Evolutionary conservation across 2,329 filamentous ascomycete genomes (phyloP).

Genomic region (Mycosphaerella arachidis): DNA sequence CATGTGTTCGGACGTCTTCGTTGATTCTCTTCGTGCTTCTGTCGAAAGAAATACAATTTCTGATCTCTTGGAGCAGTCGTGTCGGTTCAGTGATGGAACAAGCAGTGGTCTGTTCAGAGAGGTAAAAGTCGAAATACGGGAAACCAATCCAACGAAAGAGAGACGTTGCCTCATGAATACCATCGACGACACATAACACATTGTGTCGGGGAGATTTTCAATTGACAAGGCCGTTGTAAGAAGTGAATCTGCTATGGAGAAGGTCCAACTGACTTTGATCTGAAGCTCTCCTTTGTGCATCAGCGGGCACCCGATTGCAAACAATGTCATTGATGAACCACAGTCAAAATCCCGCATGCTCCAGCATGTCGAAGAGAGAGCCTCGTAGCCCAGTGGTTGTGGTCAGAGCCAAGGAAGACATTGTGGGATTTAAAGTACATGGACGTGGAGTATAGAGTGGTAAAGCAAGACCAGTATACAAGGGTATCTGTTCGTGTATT

Average conservation of each 20-base stretch:
- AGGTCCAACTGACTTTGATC: neutral
- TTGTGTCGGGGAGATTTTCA: neutral
- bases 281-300: neutral
- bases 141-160: neutral
- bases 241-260: neutral
- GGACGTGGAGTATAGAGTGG: too few species aligned
- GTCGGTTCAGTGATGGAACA: neutral
- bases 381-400: too few species aligned
- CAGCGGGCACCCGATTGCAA: neutral
- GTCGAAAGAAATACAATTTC: neutral
- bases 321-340: neutral
- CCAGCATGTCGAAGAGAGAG: too few species aligned
- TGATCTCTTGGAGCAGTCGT: neutral
- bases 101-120: neutral
- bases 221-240: slow-evolving; percentile 3
- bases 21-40: neutral
- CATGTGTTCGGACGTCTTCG: neutral
- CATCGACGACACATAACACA: neutral
- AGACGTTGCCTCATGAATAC: neutral
- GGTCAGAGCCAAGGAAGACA: too few species aligned
- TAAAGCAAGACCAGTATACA: too few species aligned
- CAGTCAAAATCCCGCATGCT: too few species aligned
- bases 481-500: too few species aligned
- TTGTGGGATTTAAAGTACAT: too few species aligned
- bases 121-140: neutral